A percentile compares a stretch with the other conserved stretches of the same genome.
phyloP scores from a whole-genome alignment of 2,329 filamentous ascomycete species.

The Rhytidhysteron rufulum region DNA sequence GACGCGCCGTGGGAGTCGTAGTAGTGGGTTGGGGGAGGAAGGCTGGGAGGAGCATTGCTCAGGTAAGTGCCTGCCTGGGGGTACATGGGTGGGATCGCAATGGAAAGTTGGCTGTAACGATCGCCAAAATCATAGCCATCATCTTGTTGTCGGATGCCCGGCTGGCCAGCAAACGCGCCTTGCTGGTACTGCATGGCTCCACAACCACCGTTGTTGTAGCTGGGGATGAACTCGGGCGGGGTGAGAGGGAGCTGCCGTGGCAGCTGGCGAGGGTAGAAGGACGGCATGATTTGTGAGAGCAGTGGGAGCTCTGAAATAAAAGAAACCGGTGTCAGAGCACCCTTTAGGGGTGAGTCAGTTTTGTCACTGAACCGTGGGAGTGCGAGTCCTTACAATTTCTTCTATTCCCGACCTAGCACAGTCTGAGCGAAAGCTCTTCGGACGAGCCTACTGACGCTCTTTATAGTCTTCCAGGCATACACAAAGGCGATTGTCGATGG shows the following conservation, averaged over 20 bases:
- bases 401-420: conserved; percentile 28
- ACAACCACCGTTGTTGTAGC: conserved; percentile 42
- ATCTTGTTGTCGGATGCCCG: conserved; percentile 40
- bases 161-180: conserved; percentile 40
- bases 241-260: conserved; percentile 44
- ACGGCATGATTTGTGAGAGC: conserved; percentile 44
- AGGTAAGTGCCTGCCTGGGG: conserved; percentile 37
- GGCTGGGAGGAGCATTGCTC: conserved; percentile 29
- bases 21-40: conserved; percentile 35
- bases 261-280: conserved; percentile 46
- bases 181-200: conserved; percentile 45
- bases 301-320: conserved; percentile 33
- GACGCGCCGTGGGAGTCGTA: conserved; percentile 45
- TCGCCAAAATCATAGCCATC: conserved; percentile 45
- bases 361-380: no score
- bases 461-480: conserved; percentile 34
- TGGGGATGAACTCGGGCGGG: conserved; percentile 46
- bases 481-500: conserved; percentile 22
- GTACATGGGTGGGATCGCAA: conserved; percentile 37
- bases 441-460: conserved; percentile 24
- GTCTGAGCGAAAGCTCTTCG: conserved; percentile 35
- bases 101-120: conserved; percentile 42
- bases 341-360: no score
- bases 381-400: conserved; percentile 34
- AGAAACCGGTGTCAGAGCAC: conserved; percentile 39